Conservation (phyloP, 2,329 filamentous ascomycete genomes). For the Parasarocladium wereldwijsianum region DNA sequence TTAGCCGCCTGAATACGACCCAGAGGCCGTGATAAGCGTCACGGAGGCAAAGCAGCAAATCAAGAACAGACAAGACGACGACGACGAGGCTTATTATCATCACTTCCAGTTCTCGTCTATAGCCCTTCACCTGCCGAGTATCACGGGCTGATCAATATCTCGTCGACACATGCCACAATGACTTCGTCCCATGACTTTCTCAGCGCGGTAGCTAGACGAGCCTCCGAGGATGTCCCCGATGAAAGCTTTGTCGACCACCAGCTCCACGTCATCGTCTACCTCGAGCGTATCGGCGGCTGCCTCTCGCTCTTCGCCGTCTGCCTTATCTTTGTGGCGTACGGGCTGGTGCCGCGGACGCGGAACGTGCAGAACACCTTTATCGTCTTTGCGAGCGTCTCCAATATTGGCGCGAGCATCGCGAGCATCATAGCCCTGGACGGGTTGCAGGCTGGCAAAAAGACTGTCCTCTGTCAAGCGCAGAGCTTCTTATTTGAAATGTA, state of each 20-base stretch:
- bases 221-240: not conserved
- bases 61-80: no score
- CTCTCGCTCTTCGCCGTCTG: constrained; percentile 36
- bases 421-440: constrained; percentile 59
- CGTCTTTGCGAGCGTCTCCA: constrained; percentile 44
- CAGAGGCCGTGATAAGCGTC: no score
- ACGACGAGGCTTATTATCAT: no score
- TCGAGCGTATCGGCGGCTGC: constrained; percentile 39
- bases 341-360: constrained; percentile 33
- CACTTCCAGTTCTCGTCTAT: not conserved
- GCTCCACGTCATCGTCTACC: constrained; percentile 25
- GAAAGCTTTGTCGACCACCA: constrained; percentile 20
- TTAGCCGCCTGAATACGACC: no score
- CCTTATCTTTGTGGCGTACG: constrained; percentile 37
- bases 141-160: no score
- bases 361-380: constrained; percentile 49
- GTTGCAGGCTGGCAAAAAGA: constrained; percentile 35
- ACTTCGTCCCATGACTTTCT: not conserved
- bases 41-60: no score
- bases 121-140: not conserved
- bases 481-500: constrained; percentile 53
- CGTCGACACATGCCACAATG: no score
- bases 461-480: constrained; percentile 45
- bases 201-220: not conserved
- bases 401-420: constrained; percentile 44